Evolutionary conservation across 1,139 yeast genomes (phyloP).

Genomic region (Candida anutae): DNA sequence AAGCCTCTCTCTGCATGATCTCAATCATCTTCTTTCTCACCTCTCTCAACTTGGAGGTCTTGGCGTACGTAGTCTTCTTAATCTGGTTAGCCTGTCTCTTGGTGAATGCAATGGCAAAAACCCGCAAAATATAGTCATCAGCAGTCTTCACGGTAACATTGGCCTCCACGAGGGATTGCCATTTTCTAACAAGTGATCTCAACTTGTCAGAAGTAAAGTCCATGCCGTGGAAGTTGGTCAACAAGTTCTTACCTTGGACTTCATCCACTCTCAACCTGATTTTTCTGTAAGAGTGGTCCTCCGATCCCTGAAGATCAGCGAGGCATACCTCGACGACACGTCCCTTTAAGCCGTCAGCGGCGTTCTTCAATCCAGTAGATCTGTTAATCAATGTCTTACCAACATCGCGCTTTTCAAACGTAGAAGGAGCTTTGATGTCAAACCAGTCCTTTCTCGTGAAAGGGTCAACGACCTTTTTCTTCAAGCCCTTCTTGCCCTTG

Average conservation of each 20-base stretch:
- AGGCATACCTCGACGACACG: slow-evolving; percentile 44
- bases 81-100: slow-evolving; percentile 47
- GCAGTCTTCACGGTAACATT: slow-evolving; percentile 45
- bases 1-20: slow-evolving; percentile 46
- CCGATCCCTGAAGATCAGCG: slow-evolving; percentile 46
- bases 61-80: slow-evolving; percentile 45
- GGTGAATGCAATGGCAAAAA: slow-evolving; percentile 46
- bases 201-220: slow-evolving; percentile 44
- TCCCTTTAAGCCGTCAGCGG: slow-evolving; percentile 47
- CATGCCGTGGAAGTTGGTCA: slow-evolving; percentile 48
- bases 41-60: slow-evolving; percentile 44
- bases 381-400: slow-evolving; percentile 47
- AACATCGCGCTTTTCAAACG: slow-evolving; percentile 44
- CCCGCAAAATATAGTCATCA: slow-evolving; percentile 43
- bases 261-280: slow-evolving; percentile 47
- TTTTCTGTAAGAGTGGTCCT: slow-evolving; percentile 47
- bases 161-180: slow-evolving; percentile 49
- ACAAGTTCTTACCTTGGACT: slow-evolving; percentile 47
- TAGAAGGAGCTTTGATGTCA: slow-evolving; percentile 46
- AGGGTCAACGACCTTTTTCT: slow-evolving; percentile 46
- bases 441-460: slow-evolving; percentile 49
- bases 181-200: slow-evolving; percentile 45
- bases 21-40: slow-evolving; percentile 46
- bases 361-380: slow-evolving; percentile 46
- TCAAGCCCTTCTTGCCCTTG: slow-evolving; percentile 46